These are phyloP conservation scores for Penicillium verrucosum DNA, from an alignment of 2,329 filamentous ascomycete genomes.

Conservation along the genomic window DNA sequence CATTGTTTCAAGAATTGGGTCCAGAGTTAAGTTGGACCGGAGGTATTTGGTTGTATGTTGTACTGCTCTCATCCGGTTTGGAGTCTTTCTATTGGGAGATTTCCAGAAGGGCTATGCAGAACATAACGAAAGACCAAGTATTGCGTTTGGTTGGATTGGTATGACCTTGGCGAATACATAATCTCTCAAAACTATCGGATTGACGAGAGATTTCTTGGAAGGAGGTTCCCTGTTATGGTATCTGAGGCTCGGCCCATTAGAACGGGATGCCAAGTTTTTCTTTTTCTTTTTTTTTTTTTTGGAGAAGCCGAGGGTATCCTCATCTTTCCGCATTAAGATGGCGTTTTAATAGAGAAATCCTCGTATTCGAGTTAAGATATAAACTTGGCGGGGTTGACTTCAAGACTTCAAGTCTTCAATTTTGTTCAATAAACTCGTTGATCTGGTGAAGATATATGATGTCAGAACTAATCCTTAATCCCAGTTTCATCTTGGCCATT, in stretches of 20 bases:
- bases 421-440: background rate
- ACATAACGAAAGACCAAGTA: background rate
- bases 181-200: background rate
- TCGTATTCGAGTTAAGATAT: background rate
- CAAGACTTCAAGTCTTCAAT: background rate
- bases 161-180: background rate
- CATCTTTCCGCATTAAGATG: background rate
- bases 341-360: background rate
- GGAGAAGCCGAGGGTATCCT: background rate
- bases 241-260: background rate
- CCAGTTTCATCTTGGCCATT: background rate
- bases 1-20: no score
- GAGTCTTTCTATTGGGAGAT: no score
- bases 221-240: background rate
- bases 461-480: background rate
- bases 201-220: background rate
- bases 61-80: background rate
- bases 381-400: background rate
- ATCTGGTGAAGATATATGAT: background rate
- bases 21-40: no score
- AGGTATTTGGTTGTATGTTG: background rate
- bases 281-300: no score
- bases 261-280: background rate
- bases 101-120: background rate
- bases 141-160: background rate